Evolutionary conservation across 495 filamentous ascomycete species (phyloP).

Genomic region (Apiosordaria backusii): DNA sequence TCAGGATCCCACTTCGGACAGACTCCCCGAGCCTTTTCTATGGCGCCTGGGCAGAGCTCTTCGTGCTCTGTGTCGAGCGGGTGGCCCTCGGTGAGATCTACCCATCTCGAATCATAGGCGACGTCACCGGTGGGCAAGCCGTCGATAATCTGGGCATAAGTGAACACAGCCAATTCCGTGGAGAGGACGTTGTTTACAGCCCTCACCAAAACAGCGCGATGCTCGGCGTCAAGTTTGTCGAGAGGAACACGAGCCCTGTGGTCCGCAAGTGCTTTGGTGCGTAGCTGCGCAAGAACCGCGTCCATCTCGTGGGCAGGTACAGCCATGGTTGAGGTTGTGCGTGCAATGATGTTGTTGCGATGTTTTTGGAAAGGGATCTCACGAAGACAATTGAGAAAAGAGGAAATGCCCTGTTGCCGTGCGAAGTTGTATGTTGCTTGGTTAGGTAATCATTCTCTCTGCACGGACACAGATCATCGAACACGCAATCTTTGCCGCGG

Average conservation of each 20-base stretch:
- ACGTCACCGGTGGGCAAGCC: slow-evolving; percentile 27
- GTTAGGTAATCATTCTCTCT: no score
- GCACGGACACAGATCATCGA: no score
- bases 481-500: no score
- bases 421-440: no score
- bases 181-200: slow-evolving; percentile 20
- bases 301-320: background rate
- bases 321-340: no score
- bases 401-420: no score
- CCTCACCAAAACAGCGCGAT: slow-evolving; percentile 13
- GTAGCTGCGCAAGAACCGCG: background rate
- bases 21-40: slow-evolving; percentile 21
- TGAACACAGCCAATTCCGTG: slow-evolving; percentile 28
- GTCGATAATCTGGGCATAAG: slow-evolving; percentile 35
- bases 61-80: slow-evolving; percentile 18
- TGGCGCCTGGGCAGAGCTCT: slow-evolving; percentile 22
- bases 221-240: slow-evolving; percentile 15
- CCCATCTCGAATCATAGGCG: slow-evolving; percentile 14
- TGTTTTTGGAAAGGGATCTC: no score
- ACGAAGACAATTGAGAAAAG: no score
- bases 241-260: slow-evolving; percentile 8
- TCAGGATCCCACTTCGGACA: slow-evolving; percentile 17
- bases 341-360: no score
- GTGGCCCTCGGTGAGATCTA: slow-evolving; percentile 5
- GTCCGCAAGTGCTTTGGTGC: slow-evolving; percentile 4